Conservation (phyloP, 2,329 filamentous ascomycete species). For the Cercospora sp. region DNA sequence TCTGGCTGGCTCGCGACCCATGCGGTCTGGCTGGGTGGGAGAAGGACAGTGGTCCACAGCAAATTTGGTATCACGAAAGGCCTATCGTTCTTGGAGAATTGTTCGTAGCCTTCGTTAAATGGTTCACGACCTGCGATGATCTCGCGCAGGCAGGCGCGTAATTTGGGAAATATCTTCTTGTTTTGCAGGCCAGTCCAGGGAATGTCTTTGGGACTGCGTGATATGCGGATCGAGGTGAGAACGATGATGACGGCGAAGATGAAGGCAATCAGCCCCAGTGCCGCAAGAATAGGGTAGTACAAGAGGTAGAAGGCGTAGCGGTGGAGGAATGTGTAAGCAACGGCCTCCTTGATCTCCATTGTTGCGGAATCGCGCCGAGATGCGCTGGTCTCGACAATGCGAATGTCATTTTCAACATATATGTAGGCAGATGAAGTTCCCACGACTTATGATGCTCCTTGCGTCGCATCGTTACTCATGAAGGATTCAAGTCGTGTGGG, state of each 20-base stretch:
- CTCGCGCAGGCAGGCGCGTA: slow-evolving; percentile 3
- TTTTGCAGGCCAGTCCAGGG: not conserved
- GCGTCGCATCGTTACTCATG: not conserved
- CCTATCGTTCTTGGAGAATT: slow-evolving; percentile 8
- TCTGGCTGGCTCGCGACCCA: slow-evolving; percentile 22
- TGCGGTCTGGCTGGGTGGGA: slow-evolving; percentile 18
- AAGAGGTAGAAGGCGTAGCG: not conserved
- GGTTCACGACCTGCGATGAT: not conserved
- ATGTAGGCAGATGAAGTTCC: not conserved
- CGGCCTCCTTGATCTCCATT: not conserved
- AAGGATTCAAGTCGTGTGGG: not conserved
- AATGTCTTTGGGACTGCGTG: not conserved
- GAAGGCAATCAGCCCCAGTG: not conserved
- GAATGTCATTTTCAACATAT: not conserved
- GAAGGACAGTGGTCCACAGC: slow-evolving; percentile 19
- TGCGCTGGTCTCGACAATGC: not conserved
- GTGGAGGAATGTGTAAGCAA: not conserved
- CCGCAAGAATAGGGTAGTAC: not conserved
- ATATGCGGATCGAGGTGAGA: not conserved
- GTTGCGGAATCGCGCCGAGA: not conserved
- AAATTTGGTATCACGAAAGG: slow-evolving; percentile 18
- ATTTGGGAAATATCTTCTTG: not conserved
- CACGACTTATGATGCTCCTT: not conserved
- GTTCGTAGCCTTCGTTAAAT: slow-evolving; percentile 12
- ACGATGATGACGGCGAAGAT: not conserved